These are phyloP conservation scores for Umbilicaria muhlenbergii DNA, from an alignment of 495 filamentous ascomycete species.

Conservation along the genomic window DNA sequence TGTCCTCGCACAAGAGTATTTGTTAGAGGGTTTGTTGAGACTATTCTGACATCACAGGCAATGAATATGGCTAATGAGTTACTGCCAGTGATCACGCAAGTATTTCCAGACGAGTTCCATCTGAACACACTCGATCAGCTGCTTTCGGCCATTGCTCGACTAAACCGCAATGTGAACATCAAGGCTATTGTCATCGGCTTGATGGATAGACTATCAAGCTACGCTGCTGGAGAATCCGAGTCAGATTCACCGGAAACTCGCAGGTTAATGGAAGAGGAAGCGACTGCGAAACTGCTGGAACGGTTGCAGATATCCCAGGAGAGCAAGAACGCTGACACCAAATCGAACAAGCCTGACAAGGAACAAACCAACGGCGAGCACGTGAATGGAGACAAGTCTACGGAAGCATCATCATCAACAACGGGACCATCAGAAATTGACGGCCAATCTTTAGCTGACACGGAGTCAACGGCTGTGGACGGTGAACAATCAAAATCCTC, in stretches of 20 bases:
- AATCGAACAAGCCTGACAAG: conserved; percentile 8
- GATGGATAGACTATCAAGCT: conserved; percentile 90
- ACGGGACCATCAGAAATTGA: conserved; percentile 13
- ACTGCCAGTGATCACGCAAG: conserved; percentile 76
- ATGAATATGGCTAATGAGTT: conserved; percentile 13
- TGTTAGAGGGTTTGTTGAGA: conserved; percentile 54
- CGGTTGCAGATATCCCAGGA: conserved; percentile 59
- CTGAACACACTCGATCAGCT: conserved; percentile 91
- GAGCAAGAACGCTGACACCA: conserved; percentile 23
- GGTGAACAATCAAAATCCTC: conserved; percentile 24
- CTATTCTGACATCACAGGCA: neutral
- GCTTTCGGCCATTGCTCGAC: conserved; percentile 72
- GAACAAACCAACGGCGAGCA: conserved; percentile 14
- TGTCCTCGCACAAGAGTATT: conserved; percentile 92
- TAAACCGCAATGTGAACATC: conserved; percentile 91
- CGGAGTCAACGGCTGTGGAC: conserved; percentile 15
- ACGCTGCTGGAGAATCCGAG: conserved; percentile 77
- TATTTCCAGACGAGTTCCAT: conserved; percentile 97
- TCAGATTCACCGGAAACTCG: conserved; percentile 56
- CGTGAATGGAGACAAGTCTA: conserved; percentile 28
- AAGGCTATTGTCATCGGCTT: conserved; percentile 96
- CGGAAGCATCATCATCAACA: conserved; percentile 12
- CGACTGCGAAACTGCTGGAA: conserved; percentile 58
- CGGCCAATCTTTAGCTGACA: conserved; percentile 14
- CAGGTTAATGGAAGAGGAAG: conserved; percentile 68